A percentile compares a stretch with the other conserved stretches of the same genome.
phyloP scores from a whole-genome alignment of 805 yeast genomes.

The Lipomyces yamadae region DNA sequence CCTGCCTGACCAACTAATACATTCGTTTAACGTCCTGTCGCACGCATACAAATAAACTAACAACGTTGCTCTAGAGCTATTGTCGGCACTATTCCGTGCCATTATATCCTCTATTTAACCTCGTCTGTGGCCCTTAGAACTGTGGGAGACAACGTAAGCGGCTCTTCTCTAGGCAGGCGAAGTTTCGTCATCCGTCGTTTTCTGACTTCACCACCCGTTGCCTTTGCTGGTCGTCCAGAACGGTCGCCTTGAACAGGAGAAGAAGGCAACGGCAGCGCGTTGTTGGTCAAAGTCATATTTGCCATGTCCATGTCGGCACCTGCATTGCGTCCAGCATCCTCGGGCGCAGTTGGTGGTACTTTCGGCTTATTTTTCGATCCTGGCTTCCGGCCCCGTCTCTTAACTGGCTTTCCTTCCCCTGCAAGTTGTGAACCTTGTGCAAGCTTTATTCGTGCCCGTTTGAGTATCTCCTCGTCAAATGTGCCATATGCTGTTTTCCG shows the following conservation, averaged over 20 bases:
- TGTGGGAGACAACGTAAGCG: too few species aligned
- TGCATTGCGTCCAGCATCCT: neutral
- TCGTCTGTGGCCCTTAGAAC: too few species aligned
- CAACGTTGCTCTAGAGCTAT: too few species aligned
- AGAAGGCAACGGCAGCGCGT: neutral
- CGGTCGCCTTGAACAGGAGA: neutral
- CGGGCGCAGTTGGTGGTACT: neutral
- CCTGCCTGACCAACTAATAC: too few species aligned
- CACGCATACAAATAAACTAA: too few species aligned
- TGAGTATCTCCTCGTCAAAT: neutral
- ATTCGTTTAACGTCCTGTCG: too few species aligned
- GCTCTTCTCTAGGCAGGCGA: neutral
- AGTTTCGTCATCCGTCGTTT: neutral
- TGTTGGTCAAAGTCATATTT: neutral
- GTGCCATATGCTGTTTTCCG: neutral
- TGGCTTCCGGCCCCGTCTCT: constrained; percentile 3
- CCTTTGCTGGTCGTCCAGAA: neutral
- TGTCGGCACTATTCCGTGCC: too few species aligned
- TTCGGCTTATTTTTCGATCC: constrained; percentile 3
- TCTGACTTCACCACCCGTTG: neutral
- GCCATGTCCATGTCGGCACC: neutral
- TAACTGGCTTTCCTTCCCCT: neutral
- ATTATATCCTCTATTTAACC: too few species aligned
- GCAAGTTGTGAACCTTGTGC: neutral
- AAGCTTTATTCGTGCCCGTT: neutral